Evolutionary conservation across 345 rosid species (phyloP).

Genomic region (Brassica cretica): DNA sequence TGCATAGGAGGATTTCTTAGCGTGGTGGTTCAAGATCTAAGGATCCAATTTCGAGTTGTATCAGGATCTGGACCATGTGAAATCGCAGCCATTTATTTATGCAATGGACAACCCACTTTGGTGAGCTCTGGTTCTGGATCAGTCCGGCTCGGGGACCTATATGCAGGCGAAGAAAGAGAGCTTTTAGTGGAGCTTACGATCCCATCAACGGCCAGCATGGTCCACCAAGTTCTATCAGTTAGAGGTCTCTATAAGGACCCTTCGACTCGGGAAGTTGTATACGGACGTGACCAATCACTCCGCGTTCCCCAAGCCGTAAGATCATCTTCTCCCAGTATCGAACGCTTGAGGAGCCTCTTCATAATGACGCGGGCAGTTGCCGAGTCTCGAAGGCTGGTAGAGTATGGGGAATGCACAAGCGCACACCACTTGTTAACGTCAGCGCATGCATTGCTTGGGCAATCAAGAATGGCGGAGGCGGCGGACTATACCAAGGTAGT

Average conservation of each 20-base stretch:
- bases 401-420: conserved; percentile 56
- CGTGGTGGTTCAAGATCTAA: conserved; percentile 73
- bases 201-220: conserved; percentile 39
- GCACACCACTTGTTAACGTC: conserved; percentile 69
- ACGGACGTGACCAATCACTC: conserved; percentile 53
- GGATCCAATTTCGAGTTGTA: conserved; percentile 60
- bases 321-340: conserved; percentile 50
- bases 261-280: conserved; percentile 51
- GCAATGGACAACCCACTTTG: conserved; percentile 49
- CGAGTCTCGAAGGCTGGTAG: conserved; percentile 68
- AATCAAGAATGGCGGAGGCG: conserved; percentile 39
- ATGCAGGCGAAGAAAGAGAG: conserved; percentile 81
- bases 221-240: conserved; percentile 55
- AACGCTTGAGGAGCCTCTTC: conserved; percentile 61
- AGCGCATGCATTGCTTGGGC: conserved; percentile 66
- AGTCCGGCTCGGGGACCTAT: conserved; percentile 67
- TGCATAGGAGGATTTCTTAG: conserved; percentile 60
- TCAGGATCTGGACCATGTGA: conserved; percentile 69
- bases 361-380: conserved; percentile 70
- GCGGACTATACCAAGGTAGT: conserved; percentile 48
- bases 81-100: conserved; percentile 69
- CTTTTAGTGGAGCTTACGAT: conserved; percentile 66
- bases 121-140: conserved; percentile 54
- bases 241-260: conserved; percentile 70
- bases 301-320: conserved; percentile 49